Conservation (phyloP, 352 stramenopile species). For the Phytophthora tentaculata region DNA sequence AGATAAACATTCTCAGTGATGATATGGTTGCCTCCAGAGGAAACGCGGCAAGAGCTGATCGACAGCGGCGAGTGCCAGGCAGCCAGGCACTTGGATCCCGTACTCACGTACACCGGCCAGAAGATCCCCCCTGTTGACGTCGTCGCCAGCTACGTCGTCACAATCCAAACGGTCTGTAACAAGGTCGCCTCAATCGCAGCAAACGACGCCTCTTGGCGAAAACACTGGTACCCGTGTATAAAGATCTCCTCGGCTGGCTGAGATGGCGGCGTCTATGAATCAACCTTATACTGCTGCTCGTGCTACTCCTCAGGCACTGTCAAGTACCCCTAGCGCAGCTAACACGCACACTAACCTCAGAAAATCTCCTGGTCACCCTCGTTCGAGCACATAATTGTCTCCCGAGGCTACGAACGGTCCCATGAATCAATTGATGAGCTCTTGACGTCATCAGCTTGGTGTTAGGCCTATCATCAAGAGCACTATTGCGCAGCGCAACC, state of each 20-base stretch:
- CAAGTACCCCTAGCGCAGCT: background rate
- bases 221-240: too few species aligned
- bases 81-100: too few species aligned
- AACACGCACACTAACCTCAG: background rate
- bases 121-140: background rate
- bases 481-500: background rate
- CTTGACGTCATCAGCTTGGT: background rate
- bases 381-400: background rate
- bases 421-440: background rate
- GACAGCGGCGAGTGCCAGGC: too few species aligned
- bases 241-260: background rate
- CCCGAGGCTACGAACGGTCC: too few species aligned
- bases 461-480: background rate
- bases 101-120: background rate
- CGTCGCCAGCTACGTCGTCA: too few species aligned
- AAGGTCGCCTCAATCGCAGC: too few species aligned
- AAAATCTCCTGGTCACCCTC: background rate
- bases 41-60: too few species aligned
- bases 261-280: background rate
- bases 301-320: background rate
- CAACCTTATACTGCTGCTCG: background rate
- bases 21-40: too few species aligned
- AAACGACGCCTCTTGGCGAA: too few species aligned
- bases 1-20: too few species aligned
- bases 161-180: too few species aligned